phyloP scores from a whole-genome alignment of 352 stramenopile genomes.

The Globisporangium perplexum region DNA sequence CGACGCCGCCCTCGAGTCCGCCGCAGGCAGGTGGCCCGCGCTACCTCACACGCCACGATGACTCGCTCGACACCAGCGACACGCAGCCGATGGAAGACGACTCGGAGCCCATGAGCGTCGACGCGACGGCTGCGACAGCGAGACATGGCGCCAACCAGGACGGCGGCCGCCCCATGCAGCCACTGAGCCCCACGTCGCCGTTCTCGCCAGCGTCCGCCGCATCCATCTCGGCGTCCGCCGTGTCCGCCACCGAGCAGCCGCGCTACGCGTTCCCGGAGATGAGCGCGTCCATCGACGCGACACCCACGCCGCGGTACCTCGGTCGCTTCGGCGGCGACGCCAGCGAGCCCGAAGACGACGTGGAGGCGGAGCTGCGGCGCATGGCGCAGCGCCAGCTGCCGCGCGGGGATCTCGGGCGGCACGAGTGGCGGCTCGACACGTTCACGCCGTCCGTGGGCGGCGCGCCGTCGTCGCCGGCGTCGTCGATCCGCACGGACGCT shows the following conservation, averaged over 20 bases:
- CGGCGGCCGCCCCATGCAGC: constrained; percentile 17
- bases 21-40: constrained; percentile 19
- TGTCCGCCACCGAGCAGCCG: constrained; percentile 73
- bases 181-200: constrained; percentile 39
- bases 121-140: background rate
- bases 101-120: constrained; percentile 7
- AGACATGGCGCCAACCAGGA: background rate
- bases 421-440: constrained; percentile 70
- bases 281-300: constrained; percentile 77
- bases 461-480: constrained; percentile 35
- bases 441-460: constrained; percentile 23
- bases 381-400: constrained; percentile 77
- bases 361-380: constrained; percentile 68
- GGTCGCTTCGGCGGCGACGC: constrained; percentile 29
- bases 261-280: constrained; percentile 72
- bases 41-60: constrained; percentile 32
- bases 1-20: constrained; percentile 61
- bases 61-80: background rate
- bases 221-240: constrained; percentile 70
- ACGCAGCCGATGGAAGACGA: constrained; percentile 8
- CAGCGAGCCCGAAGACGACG: constrained; percentile 53
- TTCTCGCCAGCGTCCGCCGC: constrained; percentile 62
- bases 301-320: constrained; percentile 71
- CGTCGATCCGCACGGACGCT: constrained; percentile 28
- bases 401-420: constrained; percentile 66